Evolutionary conservation across 2,329 filamentous ascomycete genomes (phyloP).

Genomic region (Penicillium carneum): DNA sequence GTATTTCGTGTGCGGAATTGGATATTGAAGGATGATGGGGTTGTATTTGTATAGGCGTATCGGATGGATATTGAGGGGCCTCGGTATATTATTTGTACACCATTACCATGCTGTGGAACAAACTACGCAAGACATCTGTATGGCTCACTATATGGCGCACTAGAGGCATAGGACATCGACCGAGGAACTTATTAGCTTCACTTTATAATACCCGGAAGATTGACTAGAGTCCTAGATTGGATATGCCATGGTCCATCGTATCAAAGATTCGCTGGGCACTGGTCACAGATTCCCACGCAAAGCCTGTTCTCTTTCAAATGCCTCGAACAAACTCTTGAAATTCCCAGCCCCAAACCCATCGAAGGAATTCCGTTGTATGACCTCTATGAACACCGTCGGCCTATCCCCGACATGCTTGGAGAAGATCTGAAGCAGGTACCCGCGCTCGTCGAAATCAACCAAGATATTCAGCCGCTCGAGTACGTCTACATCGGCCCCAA

Average conservation of each 20-base stretch:
- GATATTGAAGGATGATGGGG: background rate
- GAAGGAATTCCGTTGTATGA: constrained; percentile 87
- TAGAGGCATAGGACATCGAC: background rate
- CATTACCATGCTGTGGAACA: background rate
- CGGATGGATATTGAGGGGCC: background rate
- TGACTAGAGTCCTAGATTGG: background rate
- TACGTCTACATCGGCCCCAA: constrained; percentile 78
- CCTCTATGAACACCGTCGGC: constrained; percentile 92
- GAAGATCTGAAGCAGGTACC: constrained; percentile 77
- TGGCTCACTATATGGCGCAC: background rate
- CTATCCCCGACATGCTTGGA: constrained; percentile 86
- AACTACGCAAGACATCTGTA: background rate
- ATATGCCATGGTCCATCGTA: background rate
- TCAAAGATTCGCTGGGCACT: background rate
- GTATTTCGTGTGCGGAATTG: constrained; percentile 13
- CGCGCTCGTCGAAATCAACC: constrained; percentile 89
- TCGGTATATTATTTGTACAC: background rate
- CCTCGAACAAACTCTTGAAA: constrained; percentile 91
- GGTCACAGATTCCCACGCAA: constrained; percentile 75
- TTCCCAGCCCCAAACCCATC: constrained; percentile 90
- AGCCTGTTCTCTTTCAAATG: constrained; percentile 88
- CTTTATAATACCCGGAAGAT: background rate
- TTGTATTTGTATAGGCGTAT: background rate
- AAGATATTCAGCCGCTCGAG: constrained; percentile 79
- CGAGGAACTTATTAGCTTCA: background rate